Percentiles rank a stretch among this genome's conserved stretches.
phyloP scores from a whole-genome alignment of 1,284 basidiomycete genomes.

The Irpex lacteus region DNA sequence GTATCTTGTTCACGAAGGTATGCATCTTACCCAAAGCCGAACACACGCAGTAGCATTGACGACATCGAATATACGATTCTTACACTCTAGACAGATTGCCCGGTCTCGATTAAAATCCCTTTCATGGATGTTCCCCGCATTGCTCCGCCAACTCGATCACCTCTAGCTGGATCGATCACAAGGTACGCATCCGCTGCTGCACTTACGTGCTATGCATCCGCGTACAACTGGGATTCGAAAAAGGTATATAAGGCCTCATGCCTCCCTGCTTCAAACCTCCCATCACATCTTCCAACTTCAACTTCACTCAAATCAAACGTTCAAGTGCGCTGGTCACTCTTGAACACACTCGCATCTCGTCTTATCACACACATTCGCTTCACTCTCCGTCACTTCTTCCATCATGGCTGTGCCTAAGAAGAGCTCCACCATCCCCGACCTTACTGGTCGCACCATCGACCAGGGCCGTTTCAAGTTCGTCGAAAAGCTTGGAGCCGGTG shows the following conservation, averaged over 20 bases:
- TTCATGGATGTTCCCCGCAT: no score
- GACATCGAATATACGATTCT: no score
- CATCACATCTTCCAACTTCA: not conserved
- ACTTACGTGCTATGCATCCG: not conserved
- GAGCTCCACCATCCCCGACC: conserved; percentile 11
- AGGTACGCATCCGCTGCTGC: no score
- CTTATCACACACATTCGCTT: not conserved
- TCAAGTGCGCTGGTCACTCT: not conserved
- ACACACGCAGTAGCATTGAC: no score
- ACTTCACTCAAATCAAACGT: not conserved
- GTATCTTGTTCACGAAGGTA: no score
- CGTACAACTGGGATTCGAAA: not conserved
- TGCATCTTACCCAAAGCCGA: no score
- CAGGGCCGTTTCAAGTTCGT: conserved; percentile 14
- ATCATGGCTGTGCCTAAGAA: conserved; percentile 1
- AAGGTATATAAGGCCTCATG: not conserved
- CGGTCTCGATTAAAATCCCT: no score
- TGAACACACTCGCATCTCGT: not conserved
- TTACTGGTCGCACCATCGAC: conserved; percentile 14
- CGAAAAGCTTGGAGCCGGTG: conserved; percentile 28
- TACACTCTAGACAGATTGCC: no score
- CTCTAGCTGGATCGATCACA: no score
- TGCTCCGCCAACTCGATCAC: no score
- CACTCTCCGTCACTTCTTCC: not conserved
- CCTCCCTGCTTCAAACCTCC: not conserved